A percentile compares a stretch with the other conserved stretches of the same genome.
phyloP scores from a whole-genome alignment of 768 basidiomycete genomes.

The Coprinopsis marcescibilis region DNA sequence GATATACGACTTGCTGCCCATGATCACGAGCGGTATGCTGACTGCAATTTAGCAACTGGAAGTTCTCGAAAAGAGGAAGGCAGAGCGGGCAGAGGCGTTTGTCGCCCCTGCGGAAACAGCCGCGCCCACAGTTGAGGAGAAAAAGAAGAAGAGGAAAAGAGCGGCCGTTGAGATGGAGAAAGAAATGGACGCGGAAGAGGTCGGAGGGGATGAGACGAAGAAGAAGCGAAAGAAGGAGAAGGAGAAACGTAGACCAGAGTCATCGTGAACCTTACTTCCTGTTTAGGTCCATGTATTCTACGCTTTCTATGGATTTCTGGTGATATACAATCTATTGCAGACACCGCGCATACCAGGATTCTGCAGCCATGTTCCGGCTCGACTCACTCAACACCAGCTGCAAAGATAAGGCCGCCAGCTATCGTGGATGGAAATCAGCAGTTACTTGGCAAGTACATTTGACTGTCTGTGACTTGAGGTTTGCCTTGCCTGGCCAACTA shows the following conservation, averaged over 20 bases:
- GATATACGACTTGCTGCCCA: too few relatives aligned
- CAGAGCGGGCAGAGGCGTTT: constrained; percentile 82
- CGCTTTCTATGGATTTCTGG: background rate
- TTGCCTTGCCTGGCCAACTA: too few relatives aligned
- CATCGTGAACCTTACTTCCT: background rate
- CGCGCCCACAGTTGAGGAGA: constrained; percentile 69
- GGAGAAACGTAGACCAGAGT: constrained; percentile 22
- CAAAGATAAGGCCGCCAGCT: too few relatives aligned
- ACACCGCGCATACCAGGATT: too few relatives aligned
- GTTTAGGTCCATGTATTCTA: background rate
- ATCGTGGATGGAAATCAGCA: too few relatives aligned
- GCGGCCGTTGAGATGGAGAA: constrained; percentile 26
- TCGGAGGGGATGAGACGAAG: constrained; percentile 25
- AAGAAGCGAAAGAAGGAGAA: constrained; percentile 30
- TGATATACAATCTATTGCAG: too few relatives aligned
- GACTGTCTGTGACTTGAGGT: too few relatives aligned
- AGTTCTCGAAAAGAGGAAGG: constrained; percentile 59
- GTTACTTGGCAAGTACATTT: too few relatives aligned
- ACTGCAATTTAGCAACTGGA: constrained; percentile 92
- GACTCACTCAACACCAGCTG: too few relatives aligned
- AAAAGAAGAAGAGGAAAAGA: constrained; percentile 54
- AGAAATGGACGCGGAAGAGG: constrained; percentile 39
- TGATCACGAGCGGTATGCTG: too few relatives aligned
- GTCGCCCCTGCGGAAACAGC: constrained; percentile 79
- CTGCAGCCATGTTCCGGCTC: too few relatives aligned